Evolutionary conservation across 140 eudicot species (phyloP).

Genomic region (Cichorium intybus): DNA sequence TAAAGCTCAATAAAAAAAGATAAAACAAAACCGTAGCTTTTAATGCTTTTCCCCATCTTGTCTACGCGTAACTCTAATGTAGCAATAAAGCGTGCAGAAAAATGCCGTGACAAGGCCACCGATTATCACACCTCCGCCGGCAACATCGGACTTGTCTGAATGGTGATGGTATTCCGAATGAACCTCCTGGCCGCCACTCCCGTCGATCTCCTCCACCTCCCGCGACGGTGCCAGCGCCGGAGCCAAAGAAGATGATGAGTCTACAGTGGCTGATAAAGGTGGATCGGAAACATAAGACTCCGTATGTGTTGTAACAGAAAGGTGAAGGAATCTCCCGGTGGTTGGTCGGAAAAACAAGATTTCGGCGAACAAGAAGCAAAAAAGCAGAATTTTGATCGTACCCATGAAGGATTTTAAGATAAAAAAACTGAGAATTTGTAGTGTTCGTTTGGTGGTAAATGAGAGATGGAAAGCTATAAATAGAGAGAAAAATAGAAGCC

Average conservation of each 20-base stretch:
- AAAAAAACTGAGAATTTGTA: neutral
- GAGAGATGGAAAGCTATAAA: slow-evolving; percentile 19
- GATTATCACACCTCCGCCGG: slow-evolving; percentile 39
- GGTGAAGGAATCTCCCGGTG: slow-evolving; percentile 16
- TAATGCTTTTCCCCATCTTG: slow-evolving; percentile 21
- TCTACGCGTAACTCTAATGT: slow-evolving; percentile 59
- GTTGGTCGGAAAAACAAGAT: slow-evolving; percentile 20
- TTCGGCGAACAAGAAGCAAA: slow-evolving; percentile 22
- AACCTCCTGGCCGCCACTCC: slow-evolving; percentile 7
- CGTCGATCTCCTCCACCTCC: neutral
- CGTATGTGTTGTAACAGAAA: neutral
- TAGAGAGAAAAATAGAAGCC: slow-evolving; percentile 14
- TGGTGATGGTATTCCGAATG: slow-evolving; percentile 31
- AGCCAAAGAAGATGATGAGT: slow-evolving; percentile 22
- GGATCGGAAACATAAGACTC: slow-evolving; percentile 20
- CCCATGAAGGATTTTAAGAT: slow-evolving; percentile 9
- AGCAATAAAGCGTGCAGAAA: slow-evolving; percentile 42
- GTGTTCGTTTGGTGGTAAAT: neutral
- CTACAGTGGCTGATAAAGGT: slow-evolving; percentile 15
- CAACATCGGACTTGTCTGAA: slow-evolving; percentile 33
- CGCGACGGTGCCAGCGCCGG: neutral
- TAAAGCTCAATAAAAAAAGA: neutral
- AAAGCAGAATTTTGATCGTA: neutral
- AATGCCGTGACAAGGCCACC: slow-evolving; percentile 33
- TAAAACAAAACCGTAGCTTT: neutral